Percentiles rank a stretch among this genome's conserved stretches.
Evolutionary conservation across 805 yeast genomes (phyloP).

Genomic region (Candida odintsovae): DNA sequence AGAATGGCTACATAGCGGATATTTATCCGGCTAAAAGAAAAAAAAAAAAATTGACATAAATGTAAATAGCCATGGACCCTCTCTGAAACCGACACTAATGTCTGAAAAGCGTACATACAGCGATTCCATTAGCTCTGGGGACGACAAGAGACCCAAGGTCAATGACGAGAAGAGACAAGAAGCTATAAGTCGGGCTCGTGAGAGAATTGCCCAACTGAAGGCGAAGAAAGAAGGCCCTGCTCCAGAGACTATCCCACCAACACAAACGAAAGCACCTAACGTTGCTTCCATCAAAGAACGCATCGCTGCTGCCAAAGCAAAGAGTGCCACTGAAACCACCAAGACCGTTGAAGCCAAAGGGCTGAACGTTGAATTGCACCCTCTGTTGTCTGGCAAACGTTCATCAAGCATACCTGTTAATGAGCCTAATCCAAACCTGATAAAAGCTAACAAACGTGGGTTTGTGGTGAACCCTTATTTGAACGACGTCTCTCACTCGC

Average conservation of each 20-base stretch:
- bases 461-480: constrained; percentile 32
- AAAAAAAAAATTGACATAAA: background rate
- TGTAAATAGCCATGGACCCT: too few species aligned
- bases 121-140: background rate
- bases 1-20: background rate
- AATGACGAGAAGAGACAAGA: constrained; percentile 2
- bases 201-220: constrained; percentile 8
- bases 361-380: constrained; percentile 25
- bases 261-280: background rate
- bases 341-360: constrained; percentile 10
- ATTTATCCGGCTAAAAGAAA: background rate
- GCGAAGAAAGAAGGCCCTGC: constrained; percentile 1
- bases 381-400: constrained; percentile 21
- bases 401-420: background rate
- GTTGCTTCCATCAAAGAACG: background rate
- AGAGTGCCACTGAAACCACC: background rate
- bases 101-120: constrained; percentile 4
- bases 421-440: constrained; percentile 20
- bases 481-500: constrained; percentile 6
- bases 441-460: constrained; percentile 19
- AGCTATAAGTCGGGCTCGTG: constrained; percentile 7
- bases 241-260: background rate
- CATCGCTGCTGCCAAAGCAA: background rate
- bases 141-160: constrained; percentile 4
- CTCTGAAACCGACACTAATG: too few species aligned